A percentile compares a stretch with the other conserved stretches of the same genome.
These are phyloP conservation scores for Russula vinacea DNA, from an alignment of 768 basidiomycete species.

Conservation along the genomic window DNA sequence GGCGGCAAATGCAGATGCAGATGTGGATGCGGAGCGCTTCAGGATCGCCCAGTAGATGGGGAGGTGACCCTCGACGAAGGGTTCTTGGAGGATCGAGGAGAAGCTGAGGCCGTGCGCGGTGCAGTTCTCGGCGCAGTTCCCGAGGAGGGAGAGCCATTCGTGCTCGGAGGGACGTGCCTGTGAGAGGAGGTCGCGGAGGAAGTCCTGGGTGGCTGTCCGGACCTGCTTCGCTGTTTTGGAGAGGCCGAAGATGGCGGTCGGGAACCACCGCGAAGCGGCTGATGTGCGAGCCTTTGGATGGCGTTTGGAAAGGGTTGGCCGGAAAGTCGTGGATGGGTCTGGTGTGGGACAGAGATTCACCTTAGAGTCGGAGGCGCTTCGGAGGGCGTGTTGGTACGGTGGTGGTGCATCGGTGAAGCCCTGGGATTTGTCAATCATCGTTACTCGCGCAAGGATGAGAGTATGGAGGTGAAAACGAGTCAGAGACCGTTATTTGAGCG, in stretches of 20 bases:
- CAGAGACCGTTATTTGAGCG: background rate
- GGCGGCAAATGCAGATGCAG: background rate
- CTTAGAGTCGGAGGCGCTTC: slow-evolving; percentile 11
- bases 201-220: slow-evolving; percentile 21
- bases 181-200: slow-evolving; percentile 40
- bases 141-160: slow-evolving; percentile 45
- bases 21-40: slow-evolving; percentile 42
- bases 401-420: slow-evolving; percentile 24
- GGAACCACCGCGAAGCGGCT: slow-evolving; percentile 20
- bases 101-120: slow-evolving; percentile 47
- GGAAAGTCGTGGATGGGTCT: background rate
- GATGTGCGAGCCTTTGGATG: background rate
- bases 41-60: slow-evolving; percentile 74
- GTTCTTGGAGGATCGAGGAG: slow-evolving; percentile 57
- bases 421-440: slow-evolving; percentile 27
- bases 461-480: background rate
- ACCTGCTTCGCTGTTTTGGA: slow-evolving; percentile 30
- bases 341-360: background rate
- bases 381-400: slow-evolving; percentile 19
- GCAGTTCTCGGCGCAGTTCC: slow-evolving; percentile 64
- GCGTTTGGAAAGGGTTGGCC: background rate
- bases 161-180: slow-evolving; percentile 35
- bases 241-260: slow-evolving; percentile 27
- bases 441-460: background rate
- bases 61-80: slow-evolving; percentile 59